These are phyloP conservation scores for Solanum sejunctum DNA, from an alignment of 257 asterid species.

Conservation along the genomic window DNA sequence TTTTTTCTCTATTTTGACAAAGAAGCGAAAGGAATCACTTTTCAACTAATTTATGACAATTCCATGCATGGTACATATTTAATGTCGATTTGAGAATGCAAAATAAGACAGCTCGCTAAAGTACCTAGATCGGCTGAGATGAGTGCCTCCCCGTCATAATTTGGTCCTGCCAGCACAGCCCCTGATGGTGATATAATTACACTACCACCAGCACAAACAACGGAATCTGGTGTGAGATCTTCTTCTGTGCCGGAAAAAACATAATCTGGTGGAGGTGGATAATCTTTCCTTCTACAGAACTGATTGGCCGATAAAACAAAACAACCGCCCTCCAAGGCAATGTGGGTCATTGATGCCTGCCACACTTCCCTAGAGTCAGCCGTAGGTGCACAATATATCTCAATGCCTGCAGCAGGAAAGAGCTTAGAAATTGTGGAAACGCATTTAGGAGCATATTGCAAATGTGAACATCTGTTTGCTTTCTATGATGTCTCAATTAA, in stretches of 20 bases:
- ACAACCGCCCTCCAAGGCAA: slow-evolving; percentile 95
- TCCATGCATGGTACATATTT: background rate
- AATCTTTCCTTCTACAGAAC: slow-evolving; percentile 84
- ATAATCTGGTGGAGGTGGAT: slow-evolving; percentile 90
- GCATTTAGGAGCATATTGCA: background rate
- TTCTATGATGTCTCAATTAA: background rate
- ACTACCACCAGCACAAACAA: slow-evolving; percentile 94
- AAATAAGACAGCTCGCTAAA: background rate
- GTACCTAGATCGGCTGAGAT: slow-evolving; percentile 88
- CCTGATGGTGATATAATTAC: slow-evolving; percentile 90
- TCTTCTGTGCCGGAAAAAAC: slow-evolving; percentile 58
- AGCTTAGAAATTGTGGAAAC: background rate
- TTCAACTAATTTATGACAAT: background rate
- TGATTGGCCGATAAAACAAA: slow-evolving; percentile 92
- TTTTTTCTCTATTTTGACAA: background rate
- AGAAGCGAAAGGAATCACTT: background rate
- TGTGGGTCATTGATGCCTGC: slow-evolving; percentile 97
- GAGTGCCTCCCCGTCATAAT: slow-evolving; percentile 86
- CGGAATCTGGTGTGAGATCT: slow-evolving; percentile 68
- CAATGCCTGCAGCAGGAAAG: slow-evolving; percentile 42
- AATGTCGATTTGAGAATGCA: background rate
- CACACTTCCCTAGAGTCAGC: slow-evolving; percentile 89
- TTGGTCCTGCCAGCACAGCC: slow-evolving; percentile 83
- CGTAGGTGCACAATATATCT: slow-evolving; percentile 93
- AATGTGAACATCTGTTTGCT: background rate